These are phyloP conservation scores for Penium margaritaceum DNA, from an alignment of 139 green algal species.

Conservation along the genomic window DNA sequence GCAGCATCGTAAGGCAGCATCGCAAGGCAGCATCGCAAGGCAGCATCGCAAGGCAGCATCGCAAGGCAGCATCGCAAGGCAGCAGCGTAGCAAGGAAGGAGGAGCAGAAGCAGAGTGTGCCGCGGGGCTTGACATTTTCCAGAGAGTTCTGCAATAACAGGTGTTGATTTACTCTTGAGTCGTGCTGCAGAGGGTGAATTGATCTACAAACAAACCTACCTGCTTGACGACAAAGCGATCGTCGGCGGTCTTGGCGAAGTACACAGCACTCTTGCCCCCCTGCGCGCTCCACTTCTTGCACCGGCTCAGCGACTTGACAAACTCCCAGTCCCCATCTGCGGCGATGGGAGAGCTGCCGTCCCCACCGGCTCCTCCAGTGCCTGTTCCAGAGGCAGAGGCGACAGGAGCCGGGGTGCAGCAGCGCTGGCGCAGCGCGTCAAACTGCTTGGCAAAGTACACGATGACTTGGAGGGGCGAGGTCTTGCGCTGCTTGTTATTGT, in stretches of 20 bases:
- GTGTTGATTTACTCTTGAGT: no score
- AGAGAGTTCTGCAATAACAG: no score
- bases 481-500: no score
- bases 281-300: constrained; percentile 67
- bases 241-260: constrained; percentile 85
- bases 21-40: no score
- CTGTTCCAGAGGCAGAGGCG: neutral
- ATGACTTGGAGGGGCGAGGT: constrained; percentile 41
- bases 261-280: constrained; percentile 81
- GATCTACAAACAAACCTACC: no score
- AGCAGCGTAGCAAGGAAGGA: no score
- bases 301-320: constrained; percentile 68
- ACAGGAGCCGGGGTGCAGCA: constrained; percentile 10
- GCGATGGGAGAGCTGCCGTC: neutral
- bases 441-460: constrained; percentile 43
- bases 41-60: no score
- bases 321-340: constrained; percentile 59
- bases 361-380: neutral
- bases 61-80: no score
- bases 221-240: constrained; percentile 64
- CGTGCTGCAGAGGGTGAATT: no score
- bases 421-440: constrained; percentile 37
- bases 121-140: no score
- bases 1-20: no score
- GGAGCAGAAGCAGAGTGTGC: no score